A percentile compares a stretch with the other conserved stretches of the same genome.
phyloP scores from a whole-genome alignment of 208 protist species.

The Trypanosomatidae sp. region DNA sequence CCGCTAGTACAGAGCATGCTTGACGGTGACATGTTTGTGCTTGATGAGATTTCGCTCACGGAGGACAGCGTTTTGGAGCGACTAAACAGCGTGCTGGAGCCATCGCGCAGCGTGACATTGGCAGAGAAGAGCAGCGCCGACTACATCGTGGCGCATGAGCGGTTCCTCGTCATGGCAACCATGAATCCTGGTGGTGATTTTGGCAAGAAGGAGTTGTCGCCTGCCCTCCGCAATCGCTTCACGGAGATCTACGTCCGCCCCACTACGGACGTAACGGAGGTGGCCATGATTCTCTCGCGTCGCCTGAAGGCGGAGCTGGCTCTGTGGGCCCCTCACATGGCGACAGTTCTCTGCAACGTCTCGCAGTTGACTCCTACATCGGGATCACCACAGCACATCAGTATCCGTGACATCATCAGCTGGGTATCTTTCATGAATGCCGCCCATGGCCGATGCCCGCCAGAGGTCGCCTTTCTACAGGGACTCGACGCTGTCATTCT shows the following conservation, averaged over 20 bases:
- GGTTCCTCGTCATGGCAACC: conserved; percentile 98
- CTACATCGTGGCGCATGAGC: conserved; percentile 76
- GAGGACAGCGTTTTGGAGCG: conserved; percentile 99
- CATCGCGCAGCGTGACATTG: conserved; percentile 94
- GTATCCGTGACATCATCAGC: conserved; percentile 95
- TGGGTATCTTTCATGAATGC: conserved; percentile 97
- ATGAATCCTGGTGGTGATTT: conserved; percentile 99
- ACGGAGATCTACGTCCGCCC: conserved; percentile 99
- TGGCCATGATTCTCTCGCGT: conserved; percentile 92
- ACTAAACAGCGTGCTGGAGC: conserved; percentile 99
- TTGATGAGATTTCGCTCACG: conserved; percentile 99
- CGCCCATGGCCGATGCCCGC: conserved; percentile 54
- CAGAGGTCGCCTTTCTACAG: conserved; percentile 92
- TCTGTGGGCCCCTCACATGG: conserved; percentile 77
- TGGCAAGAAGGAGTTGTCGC: conserved; percentile 99
- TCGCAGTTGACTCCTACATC: conserved; percentile 37
- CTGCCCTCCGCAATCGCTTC: conserved; percentile 99
- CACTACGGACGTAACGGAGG: conserved; percentile 89
- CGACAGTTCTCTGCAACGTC: conserved; percentile 67
- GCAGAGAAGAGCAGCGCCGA: conserved; percentile 97
- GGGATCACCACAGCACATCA: conserved; percentile 77
- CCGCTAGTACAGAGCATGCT: conserved; percentile 99
- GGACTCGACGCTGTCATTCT: conserved; percentile 96
- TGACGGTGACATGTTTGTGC: conserved; percentile 97
- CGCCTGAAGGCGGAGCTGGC: conserved; percentile 50